These are phyloP conservation scores for Starmera dryadoides DNA, from an alignment of 805 yeast genomes.

Conservation along the genomic window DNA sequence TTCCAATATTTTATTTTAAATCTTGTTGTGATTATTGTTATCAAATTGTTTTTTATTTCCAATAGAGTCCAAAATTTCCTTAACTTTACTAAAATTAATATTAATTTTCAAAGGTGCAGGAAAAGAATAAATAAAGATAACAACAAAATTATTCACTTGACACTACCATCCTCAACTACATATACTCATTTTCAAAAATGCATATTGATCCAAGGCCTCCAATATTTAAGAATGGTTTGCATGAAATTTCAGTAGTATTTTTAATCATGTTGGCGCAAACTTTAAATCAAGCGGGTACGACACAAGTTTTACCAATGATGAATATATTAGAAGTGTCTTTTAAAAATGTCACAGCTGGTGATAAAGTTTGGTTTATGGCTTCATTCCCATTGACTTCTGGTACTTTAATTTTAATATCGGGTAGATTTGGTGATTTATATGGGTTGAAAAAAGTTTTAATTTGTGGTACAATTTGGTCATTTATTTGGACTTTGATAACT, in stretches of 20 bases:
- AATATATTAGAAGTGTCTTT: slow-evolving; percentile 26
- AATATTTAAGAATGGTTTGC: slow-evolving; percentile 1
- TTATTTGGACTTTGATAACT: slow-evolving; percentile 51
- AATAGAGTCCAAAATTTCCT: too few relatives aligned
- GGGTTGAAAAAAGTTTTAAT: slow-evolving; percentile 53
- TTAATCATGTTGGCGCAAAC: slow-evolving; percentile 29
- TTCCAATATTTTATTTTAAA: too few relatives aligned
- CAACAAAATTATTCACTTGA: too few relatives aligned
- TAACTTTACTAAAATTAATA: too few relatives aligned
- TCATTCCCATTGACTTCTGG: slow-evolving; percentile 67
- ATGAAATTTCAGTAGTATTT: slow-evolving; percentile 21
- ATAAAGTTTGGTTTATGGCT: slow-evolving; percentile 60
- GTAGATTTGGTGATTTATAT: slow-evolving; percentile 64
- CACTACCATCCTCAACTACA: too few relatives aligned
- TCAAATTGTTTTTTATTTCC: too few relatives aligned
- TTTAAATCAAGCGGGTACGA: slow-evolving; percentile 32
- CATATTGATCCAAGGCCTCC: slow-evolving; percentile 1
- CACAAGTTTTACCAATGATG: slow-evolving; percentile 31
- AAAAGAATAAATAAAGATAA: too few relatives aligned
- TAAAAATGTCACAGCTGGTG: slow-evolving; percentile 18
- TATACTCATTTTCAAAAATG: too few relatives aligned
- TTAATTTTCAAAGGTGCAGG: too few relatives aligned
- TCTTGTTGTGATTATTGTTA: too few relatives aligned
- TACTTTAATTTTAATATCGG: slow-evolving; percentile 61
- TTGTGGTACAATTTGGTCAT: slow-evolving; percentile 47